Conservation (phyloP, 1,284 basidiomycete genomes). For the Trametes pubescens region DNA sequence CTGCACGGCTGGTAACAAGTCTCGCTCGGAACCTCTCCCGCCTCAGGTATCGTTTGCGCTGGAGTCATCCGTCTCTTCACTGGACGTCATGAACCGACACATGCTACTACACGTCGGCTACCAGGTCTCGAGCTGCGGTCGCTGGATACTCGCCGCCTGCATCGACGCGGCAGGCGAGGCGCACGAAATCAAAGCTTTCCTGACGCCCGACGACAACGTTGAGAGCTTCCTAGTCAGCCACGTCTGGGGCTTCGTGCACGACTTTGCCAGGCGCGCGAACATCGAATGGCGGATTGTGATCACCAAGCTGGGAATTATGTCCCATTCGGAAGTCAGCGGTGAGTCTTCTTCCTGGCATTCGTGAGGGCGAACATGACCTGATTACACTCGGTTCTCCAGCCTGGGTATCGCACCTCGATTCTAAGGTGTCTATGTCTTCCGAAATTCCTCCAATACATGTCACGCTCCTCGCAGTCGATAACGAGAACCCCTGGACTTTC, state of each 20-base stretch:
- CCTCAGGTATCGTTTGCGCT: slow-evolving; percentile 50
- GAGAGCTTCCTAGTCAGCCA: slow-evolving; percentile 56
- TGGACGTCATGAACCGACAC: slow-evolving; percentile 76
- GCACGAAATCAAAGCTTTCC: slow-evolving; percentile 71
- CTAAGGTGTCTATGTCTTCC: slow-evolving; percentile 43
- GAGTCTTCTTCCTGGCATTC: slow-evolving; percentile 36
- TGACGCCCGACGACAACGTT: slow-evolving; percentile 54
- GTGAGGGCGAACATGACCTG: background rate
- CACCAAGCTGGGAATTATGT: slow-evolving; percentile 69
- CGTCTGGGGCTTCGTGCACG: slow-evolving; percentile 73
- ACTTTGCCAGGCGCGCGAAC: slow-evolving; percentile 67
- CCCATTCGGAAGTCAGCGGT: slow-evolving; percentile 71
- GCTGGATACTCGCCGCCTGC: slow-evolving; percentile 80
- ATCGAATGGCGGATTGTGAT: slow-evolving; percentile 84
- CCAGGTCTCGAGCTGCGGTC: slow-evolving; percentile 63
- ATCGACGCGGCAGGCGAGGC: slow-evolving; percentile 81
- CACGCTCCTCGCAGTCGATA: slow-evolving; percentile 63
- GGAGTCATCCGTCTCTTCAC: slow-evolving; percentile 54
- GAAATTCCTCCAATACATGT: slow-evolving; percentile 59
- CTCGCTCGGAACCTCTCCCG: background rate
- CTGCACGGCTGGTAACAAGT: slow-evolving; percentile 50
- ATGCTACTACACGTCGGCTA: slow-evolving; percentile 83
- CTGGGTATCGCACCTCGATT: slow-evolving; percentile 65
- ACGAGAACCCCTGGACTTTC: slow-evolving; percentile 60
- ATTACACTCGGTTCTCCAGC: slow-evolving; percentile 51